Percentiles rank a stretch among this genome's conserved stretches.
Evolutionary conservation across 805 yeast species (phyloP).

Genomic region (Sugiyamaella qingdaonensis): DNA sequence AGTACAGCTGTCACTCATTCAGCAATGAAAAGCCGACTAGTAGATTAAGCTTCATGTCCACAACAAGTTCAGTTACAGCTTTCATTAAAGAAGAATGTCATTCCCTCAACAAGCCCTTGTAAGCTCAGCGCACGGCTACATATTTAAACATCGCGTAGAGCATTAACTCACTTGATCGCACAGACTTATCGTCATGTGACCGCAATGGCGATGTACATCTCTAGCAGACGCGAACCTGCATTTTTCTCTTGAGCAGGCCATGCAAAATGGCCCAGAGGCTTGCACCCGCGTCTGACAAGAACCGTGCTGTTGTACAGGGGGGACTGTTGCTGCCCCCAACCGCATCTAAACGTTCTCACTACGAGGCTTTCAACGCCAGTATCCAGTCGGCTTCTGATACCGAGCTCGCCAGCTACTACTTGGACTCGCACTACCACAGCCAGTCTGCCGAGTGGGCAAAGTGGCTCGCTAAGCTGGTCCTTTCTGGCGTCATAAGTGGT

Average conservation of each 20-base stretch:
- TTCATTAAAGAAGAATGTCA: too few species aligned
- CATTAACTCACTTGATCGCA: too few species aligned
- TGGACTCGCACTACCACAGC: background rate
- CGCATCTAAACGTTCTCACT: background rate
- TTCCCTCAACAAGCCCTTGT: too few species aligned
- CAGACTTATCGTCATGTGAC: too few species aligned
- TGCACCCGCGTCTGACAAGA: background rate
- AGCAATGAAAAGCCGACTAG: too few species aligned
- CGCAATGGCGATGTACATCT: too few species aligned
- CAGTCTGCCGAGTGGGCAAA: background rate
- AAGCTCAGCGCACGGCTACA: too few species aligned
- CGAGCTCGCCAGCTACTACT: background rate
- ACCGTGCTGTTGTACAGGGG: background rate
- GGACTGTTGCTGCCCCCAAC: background rate
- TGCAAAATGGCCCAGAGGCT: background rate
- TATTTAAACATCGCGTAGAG: too few species aligned
- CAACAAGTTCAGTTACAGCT: too few species aligned
- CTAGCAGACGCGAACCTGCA: too few species aligned
- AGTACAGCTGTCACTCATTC: too few species aligned
- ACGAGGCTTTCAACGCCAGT: background rate
- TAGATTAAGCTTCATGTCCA: too few species aligned
- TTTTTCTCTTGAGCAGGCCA: background rate
- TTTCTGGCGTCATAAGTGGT: background rate
- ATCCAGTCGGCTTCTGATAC: background rate
- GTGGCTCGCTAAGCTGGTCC: background rate